Evolutionary conservation across 139 green algal genomes (phyloP).

Genomic region (Chlamydomonas sp.): DNA sequence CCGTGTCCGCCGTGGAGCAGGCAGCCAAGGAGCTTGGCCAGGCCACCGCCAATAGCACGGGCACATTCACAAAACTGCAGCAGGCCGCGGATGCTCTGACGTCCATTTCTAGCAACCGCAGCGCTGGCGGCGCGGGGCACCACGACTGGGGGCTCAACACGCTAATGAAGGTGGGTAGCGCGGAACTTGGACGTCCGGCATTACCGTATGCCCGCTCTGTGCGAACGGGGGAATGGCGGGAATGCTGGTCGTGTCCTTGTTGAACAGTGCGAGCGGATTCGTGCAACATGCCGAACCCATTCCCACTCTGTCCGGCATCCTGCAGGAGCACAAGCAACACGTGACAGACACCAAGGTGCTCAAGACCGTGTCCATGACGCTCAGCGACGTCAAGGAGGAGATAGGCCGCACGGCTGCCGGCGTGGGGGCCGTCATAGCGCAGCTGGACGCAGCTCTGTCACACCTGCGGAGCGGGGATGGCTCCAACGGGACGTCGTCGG

Average conservation of each 20-base stretch:
- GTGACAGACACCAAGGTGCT: slow-evolving; percentile 55
- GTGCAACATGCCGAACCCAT: neutral
- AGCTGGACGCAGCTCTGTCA: slow-evolving; percentile 45
- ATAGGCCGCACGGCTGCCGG: slow-evolving; percentile 13
- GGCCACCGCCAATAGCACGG: slow-evolving; percentile 22
- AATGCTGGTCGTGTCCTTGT: neutral
- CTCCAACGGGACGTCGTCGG: neutral
- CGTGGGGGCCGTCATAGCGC: slow-evolving; percentile 39
- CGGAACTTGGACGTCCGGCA: too few relatives aligned
- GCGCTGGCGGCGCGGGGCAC: neutral
- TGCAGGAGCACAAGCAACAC: slow-evolving; percentile 48
- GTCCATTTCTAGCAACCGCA: neutral
- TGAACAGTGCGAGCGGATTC: too few relatives aligned
- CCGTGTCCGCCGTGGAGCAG: slow-evolving; percentile 43
- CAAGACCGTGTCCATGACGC: slow-evolving; percentile 27
- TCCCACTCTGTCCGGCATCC: too few relatives aligned
- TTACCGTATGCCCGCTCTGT: neutral
- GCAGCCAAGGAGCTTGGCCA: slow-evolving; percentile 35
- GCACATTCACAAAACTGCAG: slow-evolving; percentile 39
- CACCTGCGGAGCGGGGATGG: slow-evolving; percentile 10
- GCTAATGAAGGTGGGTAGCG: slow-evolving; percentile 13
- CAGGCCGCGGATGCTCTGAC: slow-evolving; percentile 42
- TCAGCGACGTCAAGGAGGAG: slow-evolving; percentile 25
- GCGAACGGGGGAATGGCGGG: neutral
- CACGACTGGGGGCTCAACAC: slow-evolving; percentile 11